Percentiles rank a stretch among this genome's conserved stretches.
These are phyloP conservation scores for Ceratobasidium theobromae DNA, from an alignment of 1,284 basidiomycete species.

Conservation along the genomic window DNA sequence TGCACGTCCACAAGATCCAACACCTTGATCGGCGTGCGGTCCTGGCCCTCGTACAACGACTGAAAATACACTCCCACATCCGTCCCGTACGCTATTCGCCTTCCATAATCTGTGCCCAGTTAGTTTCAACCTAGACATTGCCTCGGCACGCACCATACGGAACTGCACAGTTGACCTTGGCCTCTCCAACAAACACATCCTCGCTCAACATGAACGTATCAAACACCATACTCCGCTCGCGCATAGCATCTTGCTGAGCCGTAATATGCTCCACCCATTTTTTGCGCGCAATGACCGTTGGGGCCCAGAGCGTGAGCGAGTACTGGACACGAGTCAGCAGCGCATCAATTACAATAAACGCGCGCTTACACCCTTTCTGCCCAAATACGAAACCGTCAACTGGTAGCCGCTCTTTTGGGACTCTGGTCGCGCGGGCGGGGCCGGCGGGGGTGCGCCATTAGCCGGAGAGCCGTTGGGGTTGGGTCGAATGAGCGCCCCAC, in stretches of 20 bases:
- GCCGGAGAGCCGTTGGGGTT: constrained; percentile 32
- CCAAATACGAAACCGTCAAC: constrained; percentile 91
- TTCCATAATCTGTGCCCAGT: constrained; percentile 65
- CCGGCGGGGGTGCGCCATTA: constrained; percentile 9
- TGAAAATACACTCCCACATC: constrained; percentile 96
- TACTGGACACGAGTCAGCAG: constrained; percentile 49
- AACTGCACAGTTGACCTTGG: constrained; percentile 91
- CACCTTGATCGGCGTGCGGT: constrained; percentile 86
- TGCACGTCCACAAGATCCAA: constrained; percentile 86
- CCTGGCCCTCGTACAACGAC: constrained; percentile 70
- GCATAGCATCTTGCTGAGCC: constrained; percentile 84
- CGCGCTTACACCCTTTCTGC: constrained; percentile 65
- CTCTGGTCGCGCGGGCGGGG: constrained; percentile 3
- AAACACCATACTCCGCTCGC: constrained; percentile 85
- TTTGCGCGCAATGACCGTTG: constrained; percentile 78
- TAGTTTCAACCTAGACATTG: not conserved
- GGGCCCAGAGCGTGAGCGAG: constrained; percentile 90
- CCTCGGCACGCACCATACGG: constrained; percentile 75
- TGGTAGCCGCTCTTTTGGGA: constrained; percentile 80
- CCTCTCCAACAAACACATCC: constrained; percentile 79
- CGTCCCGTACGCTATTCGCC: constrained; percentile 91
- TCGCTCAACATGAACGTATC: constrained; percentile 85
- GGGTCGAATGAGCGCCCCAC: constrained; percentile 37
- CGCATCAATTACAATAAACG: not conserved
- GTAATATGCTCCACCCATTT: constrained; percentile 96